These are phyloP conservation scores for Oenanthe sinensis DNA, from an alignment of 129 eudicot genomes.

Conservation along the genomic window DNA sequence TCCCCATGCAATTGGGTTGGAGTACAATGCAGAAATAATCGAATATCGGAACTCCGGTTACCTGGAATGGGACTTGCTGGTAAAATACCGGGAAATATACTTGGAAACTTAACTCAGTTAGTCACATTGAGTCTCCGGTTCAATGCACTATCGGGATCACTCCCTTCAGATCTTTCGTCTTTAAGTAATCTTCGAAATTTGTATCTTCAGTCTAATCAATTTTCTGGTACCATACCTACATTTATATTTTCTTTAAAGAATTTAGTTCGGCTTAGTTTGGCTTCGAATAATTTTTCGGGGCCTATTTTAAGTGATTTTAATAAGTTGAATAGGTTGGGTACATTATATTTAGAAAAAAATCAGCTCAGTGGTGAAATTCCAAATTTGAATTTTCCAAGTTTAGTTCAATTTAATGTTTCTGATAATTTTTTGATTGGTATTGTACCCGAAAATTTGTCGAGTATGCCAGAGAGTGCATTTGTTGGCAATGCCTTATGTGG, in stretches of 20 bases:
- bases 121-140: background rate
- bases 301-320: background rate
- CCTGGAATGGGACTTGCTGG: background rate
- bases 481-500: background rate
- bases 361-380: slow-evolving; percentile 1
- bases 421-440: background rate
- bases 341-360: background rate
- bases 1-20: slow-evolving; percentile 3
- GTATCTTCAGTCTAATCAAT: background rate
- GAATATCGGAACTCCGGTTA: background rate
- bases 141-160: background rate
- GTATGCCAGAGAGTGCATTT: background rate
- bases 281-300: background rate
- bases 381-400: background rate
- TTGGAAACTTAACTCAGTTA: background rate
- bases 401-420: slow-evolving; percentile 7
- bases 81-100: background rate
- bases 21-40: background rate
- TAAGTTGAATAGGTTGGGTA: background rate
- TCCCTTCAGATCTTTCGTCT: background rate
- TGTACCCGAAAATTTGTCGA: background rate
- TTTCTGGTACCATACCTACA: background rate
- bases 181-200: background rate
- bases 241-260: background rate
- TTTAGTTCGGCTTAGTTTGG: background rate